phyloP scores from a whole-genome alignment of 495 filamentous ascomycete species.

The Aspergillus biplanus region DNA sequence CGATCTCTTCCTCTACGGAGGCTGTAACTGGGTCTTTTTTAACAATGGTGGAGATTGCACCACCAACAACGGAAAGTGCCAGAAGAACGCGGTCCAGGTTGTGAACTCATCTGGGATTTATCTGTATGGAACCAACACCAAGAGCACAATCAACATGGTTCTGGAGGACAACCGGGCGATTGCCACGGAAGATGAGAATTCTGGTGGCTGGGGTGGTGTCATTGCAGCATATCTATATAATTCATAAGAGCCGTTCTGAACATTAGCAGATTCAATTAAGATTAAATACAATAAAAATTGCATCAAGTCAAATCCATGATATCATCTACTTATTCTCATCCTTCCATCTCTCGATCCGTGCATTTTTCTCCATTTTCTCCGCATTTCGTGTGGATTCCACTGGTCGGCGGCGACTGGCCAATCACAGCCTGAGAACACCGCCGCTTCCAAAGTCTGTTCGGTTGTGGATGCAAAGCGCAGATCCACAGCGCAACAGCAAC shows the following conservation, averaged over 20 bases:
- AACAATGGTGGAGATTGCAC: slow-evolving; percentile 45
- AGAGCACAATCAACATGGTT: slow-evolving; percentile 48
- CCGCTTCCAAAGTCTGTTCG: background rate
- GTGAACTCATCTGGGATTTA: slow-evolving; percentile 34
- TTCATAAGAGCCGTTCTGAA: slow-evolving; percentile 17
- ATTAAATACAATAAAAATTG: too few species aligned
- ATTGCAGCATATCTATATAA: slow-evolving; percentile 48
- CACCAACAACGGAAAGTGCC: slow-evolving; percentile 42
- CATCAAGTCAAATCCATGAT: too few species aligned
- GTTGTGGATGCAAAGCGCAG: background rate
- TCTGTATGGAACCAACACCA: slow-evolving; percentile 49
- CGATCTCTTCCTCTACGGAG: slow-evolving; percentile 58
- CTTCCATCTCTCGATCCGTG: too few species aligned
- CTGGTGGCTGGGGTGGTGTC: slow-evolving; percentile 61
- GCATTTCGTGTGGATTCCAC: background rate
- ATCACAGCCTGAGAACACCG: background rate
- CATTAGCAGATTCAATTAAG: too few species aligned
- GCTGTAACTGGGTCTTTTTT: slow-evolving; percentile 57
- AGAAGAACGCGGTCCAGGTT: slow-evolving; percentile 47
- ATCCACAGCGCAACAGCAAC: too few species aligned
- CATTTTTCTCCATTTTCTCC: background rate
- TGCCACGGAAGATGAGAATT: slow-evolving; percentile 46
- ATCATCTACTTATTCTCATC: too few species aligned
- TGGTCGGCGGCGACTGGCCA: slow-evolving; percentile 9
- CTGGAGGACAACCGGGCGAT: slow-evolving; percentile 34